Conservation (phyloP, 495 filamentous ascomycete genomes). For the Friedmanniomyces simplex region DNA sequence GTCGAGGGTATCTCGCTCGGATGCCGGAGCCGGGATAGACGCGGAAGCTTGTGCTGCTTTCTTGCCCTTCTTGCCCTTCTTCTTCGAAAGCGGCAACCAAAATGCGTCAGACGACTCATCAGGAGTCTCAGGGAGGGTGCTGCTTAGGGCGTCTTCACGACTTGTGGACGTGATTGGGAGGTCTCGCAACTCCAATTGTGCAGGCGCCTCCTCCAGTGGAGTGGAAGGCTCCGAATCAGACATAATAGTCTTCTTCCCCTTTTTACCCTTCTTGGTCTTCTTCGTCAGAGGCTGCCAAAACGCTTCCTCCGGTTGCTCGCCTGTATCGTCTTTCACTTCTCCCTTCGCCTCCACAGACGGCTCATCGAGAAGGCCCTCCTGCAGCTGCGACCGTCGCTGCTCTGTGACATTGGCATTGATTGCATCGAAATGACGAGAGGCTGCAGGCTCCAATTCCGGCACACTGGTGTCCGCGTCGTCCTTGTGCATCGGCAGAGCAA, state of each 20-base stretch:
- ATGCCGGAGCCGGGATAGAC: neutral
- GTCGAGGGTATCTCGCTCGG: too few relatives aligned
- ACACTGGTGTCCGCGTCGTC: too few relatives aligned
- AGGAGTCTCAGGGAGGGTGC: neutral
- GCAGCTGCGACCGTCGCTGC: neutral
- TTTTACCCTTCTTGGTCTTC: conserved; percentile 36
- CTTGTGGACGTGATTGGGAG: neutral
- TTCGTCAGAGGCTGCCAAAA: conserved; percentile 12
- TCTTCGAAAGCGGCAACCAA: conserved; percentile 27
- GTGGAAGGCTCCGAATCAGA: neutral
- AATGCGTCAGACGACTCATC: neutral
- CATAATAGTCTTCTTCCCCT: conserved; percentile 13
- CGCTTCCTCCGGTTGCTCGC: neutral
- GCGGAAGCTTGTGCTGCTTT: neutral
- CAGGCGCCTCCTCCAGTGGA: conserved; percentile 10
- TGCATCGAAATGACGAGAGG: too few relatives aligned
- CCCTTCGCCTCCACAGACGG: neutral
- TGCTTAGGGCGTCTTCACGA: too few relatives aligned
- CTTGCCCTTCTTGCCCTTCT: conserved; percentile 30
- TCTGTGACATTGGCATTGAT: neutral
- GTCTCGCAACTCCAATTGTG: neutral
- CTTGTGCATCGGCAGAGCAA: too few relatives aligned
- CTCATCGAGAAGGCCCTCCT: neutral
- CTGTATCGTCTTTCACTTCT: neutral
- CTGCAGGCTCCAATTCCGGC: too few relatives aligned